Conservation (phyloP, 2,329 filamentous ascomycete genomes). For the Alternaria sp. region DNA sequence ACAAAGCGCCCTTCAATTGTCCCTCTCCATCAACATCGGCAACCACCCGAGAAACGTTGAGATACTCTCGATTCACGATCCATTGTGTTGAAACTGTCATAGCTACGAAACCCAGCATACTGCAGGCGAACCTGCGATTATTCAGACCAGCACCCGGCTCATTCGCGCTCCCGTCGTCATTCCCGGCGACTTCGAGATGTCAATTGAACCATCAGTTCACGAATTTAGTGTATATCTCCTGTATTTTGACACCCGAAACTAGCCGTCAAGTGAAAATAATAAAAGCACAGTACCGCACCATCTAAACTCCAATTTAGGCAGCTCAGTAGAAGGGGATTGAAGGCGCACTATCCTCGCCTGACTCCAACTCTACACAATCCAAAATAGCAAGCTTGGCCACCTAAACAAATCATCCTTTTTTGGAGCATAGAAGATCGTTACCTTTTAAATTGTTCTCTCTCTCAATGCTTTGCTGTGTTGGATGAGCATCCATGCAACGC, state of each 20-base stretch:
- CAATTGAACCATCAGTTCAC: too few species aligned
- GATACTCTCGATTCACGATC: too few species aligned
- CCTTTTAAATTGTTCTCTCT: background rate
- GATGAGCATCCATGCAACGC: constrained; percentile 11
- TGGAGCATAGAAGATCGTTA: constrained; percentile 14
- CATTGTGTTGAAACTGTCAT: too few species aligned
- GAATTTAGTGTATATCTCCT: too few species aligned
- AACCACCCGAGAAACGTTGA: background rate
- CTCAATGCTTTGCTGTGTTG: constrained; percentile 13
- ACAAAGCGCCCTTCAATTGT: background rate
- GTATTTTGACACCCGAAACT: background rate
- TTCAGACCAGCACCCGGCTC: too few species aligned
- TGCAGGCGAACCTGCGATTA: too few species aligned
- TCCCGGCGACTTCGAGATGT: too few species aligned
- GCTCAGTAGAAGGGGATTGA: background rate
- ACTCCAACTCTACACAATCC: background rate
- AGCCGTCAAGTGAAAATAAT: background rate
- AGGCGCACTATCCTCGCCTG: too few species aligned
- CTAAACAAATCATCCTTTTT: background rate
- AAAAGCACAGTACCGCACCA: background rate
- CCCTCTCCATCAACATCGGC: background rate
- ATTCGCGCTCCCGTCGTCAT: too few species aligned
- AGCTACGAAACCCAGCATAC: too few species aligned
- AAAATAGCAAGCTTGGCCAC: constrained; percentile 16
- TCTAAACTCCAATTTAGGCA: background rate